Percentiles rank a stretch among this genome's conserved stretches.
Conservation (phyloP, 306 rosid species). For the Rosa multiflora region DNA sequence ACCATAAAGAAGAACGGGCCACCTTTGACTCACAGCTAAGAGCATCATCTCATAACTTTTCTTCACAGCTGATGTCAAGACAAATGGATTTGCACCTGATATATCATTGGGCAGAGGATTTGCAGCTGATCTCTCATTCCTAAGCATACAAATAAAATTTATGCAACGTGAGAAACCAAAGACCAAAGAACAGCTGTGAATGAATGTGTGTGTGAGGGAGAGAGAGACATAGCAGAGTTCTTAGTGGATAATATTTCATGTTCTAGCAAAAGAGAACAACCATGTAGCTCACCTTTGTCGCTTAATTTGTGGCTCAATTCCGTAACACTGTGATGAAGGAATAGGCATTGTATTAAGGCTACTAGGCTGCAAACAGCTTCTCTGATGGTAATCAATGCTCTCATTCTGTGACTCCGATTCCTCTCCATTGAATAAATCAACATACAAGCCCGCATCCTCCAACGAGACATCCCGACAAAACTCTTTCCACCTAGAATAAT, state of each 20-base stretch:
- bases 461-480: conserved; percentile 71
- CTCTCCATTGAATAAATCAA: conserved; percentile 35
- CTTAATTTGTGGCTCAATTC: conserved; percentile 46
- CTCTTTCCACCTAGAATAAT: conserved; percentile 70
- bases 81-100: conserved; percentile 39
- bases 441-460: conserved; percentile 65
- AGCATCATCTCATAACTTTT: conserved; percentile 67
- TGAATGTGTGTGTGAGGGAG: not conserved
- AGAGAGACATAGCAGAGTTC: no score
- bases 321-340: conserved; percentile 34
- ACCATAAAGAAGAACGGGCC: conserved; percentile 88
- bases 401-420: conserved; percentile 26
- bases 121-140: conserved; percentile 42
- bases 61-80: conserved; percentile 60
- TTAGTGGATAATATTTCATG: no score
- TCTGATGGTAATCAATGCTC: conserved; percentile 33
- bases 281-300: conserved; percentile 43
- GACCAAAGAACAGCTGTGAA: conserved; percentile 25
- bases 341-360: conserved; percentile 29
- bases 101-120: conserved; percentile 26
- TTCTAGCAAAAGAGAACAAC: conserved; percentile 10
- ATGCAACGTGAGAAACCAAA: not conserved
- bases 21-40: conserved; percentile 73
- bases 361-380: conserved; percentile 43
- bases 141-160: conserved; percentile 33